Evolutionary conservation across 2,329 filamentous ascomycete genomes (phyloP), one percentile per base, ranked within the genome.

Genomic region (Diplodia corticola): DNA sequence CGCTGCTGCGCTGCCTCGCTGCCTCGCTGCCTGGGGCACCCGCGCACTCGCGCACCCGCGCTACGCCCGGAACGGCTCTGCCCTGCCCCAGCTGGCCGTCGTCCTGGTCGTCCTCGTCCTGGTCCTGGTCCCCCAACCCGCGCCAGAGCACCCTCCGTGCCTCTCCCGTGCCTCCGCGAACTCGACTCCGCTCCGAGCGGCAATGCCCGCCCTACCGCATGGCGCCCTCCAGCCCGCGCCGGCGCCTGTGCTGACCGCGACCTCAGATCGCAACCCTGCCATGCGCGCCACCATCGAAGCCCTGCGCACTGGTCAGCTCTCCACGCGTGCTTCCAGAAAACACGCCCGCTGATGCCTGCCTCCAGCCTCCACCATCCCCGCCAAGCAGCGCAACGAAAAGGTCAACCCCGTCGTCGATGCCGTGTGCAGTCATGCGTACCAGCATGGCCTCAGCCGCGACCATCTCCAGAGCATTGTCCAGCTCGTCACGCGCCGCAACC

Each of bases 401-500:
- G 84, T 92, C 69, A 88, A 89, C 70, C 81, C 85, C 22, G 81
- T 86, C 17, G 83, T 92, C 57, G 87, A 91, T 74, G 84, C 80
- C 28, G 82, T 93, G 65, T 82, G 85, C 54, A 84, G 85, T 5
- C 80, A 86, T 69, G 86, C 87, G 12, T 92, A 91, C 76, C 87
- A 90, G 68, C 81, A 84, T 66, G 92, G 92, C 7, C 82, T 95
- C 63, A 80, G 87, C 48, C 81, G 85, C 6, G 80, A 83, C 46
- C 82, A 85, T 30, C 82, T 96, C 57, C 79, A 82, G 64, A 81
- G 84, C 63, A 81, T 96, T 35, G 79, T 95, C 69, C 84, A 88
- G 67, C 81, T 94, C 65, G 78, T 92, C 69, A 89, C 88, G 22
- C 81, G 82, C 24, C 88, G 88, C 54, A 91, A 83, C 70, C 81